phyloP scores from a whole-genome alignment of 345 rosid genomes.

The Crucihimalaya himalaica region DNA sequence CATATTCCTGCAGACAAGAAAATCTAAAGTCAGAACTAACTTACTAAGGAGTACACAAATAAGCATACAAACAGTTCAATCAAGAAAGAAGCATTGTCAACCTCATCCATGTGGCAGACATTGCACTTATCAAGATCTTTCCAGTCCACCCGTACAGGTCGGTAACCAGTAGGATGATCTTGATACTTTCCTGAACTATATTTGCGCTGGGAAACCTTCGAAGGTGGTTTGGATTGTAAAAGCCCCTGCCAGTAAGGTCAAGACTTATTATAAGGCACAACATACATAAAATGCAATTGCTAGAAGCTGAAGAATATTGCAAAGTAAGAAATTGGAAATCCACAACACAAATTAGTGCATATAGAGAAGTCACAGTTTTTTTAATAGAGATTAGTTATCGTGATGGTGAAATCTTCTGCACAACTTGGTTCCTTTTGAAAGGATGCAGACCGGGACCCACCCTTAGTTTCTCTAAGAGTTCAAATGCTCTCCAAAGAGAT shows the following conservation, averaged over 20 bases:
- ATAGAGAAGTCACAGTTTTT: background rate
- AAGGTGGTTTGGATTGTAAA: constrained; percentile 59
- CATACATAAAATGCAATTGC: background rate
- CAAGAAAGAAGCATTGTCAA: constrained; percentile 29
- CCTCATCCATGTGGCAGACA: constrained; percentile 99
- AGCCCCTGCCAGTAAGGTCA: constrained; percentile 54
- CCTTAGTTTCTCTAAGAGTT: background rate
- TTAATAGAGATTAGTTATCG: background rate
- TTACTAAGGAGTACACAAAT: background rate
- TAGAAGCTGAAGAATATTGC: background rate
- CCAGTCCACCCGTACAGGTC: constrained; percentile 97
- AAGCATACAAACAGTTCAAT: constrained; percentile 14
- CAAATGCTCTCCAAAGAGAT: constrained; percentile 9
- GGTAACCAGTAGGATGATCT: constrained; percentile 80
- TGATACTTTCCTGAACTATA: constrained; percentile 55
- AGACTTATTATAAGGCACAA: constrained; percentile 30
- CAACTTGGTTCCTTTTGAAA: background rate
- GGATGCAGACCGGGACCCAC: background rate
- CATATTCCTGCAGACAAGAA: constrained; percentile 72
- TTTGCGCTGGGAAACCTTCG: constrained; percentile 53
- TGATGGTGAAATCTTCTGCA: background rate
- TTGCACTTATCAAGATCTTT: constrained; percentile 97
- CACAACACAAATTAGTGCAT: background rate
- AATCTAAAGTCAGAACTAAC: constrained; percentile 27
- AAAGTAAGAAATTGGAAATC: background rate